Conservation (phyloP, 441 rosid species). For the Erodium trifolium region DNA sequence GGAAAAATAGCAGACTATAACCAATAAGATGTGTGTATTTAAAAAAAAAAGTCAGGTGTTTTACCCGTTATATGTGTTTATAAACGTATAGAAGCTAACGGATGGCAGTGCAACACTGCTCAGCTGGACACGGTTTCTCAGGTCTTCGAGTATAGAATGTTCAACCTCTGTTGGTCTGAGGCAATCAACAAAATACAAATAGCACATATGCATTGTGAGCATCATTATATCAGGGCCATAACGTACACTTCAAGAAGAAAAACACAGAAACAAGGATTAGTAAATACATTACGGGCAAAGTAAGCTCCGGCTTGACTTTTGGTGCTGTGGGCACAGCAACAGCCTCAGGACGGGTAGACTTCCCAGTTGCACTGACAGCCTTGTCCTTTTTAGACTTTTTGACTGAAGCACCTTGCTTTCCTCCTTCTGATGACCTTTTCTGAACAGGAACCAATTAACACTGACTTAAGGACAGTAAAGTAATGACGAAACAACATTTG, state of each 20-base stretch:
- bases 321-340: conserved; percentile 48
- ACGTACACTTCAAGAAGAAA: conserved; percentile 11
- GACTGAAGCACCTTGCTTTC: conserved; percentile 75
- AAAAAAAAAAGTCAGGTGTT: conserved; percentile 8
- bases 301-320: conserved; percentile 85
- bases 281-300: conserved; percentile 80
- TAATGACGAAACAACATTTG: neutral
- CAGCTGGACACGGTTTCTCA: conserved; percentile 91
- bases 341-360: conserved; percentile 58
- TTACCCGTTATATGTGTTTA: conserved; percentile 90
- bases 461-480: conserved; percentile 2
- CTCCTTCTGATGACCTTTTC: conserved; percentile 71
- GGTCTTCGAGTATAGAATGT: conserved; percentile 85
- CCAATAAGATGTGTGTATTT: conserved; percentile 12
- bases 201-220: conserved; percentile 7
- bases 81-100: conserved; percentile 86
- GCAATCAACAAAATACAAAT: conserved; percentile 16
- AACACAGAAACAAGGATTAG: conserved; percentile 22
- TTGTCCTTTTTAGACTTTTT: conserved; percentile 90
- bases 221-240: conserved; percentile 13
- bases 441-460: conserved; percentile 28
- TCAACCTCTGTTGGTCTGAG: conserved; percentile 78
- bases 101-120: conserved; percentile 75
- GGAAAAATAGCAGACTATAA: conserved; percentile 12
- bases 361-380: conserved; percentile 59